Evolutionary conservation across 495 filamentous ascomycete species (phyloP), one percentile per base, ranked within the genome.

Genomic region (Aeminium ludgeri): DNA sequence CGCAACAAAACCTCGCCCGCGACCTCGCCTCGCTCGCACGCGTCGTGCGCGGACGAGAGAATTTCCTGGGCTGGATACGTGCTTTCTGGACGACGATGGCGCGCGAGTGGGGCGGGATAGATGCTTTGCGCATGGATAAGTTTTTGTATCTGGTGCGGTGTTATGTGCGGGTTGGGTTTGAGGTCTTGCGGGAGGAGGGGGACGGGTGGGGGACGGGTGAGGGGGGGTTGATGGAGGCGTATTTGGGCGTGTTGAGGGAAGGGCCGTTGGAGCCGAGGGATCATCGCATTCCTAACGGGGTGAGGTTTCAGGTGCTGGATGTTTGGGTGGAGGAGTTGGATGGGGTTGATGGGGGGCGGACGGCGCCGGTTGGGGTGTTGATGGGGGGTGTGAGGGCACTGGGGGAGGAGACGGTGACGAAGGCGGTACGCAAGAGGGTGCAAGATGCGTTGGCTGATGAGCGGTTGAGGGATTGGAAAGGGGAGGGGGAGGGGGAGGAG

Each of bases 41-140:
- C 38, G 62, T 73, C 12, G 68, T 93, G 25, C 74, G 74, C 18
- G 55, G 65, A 6, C 17, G 37, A 18, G 59, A 68, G 27, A 70
- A 67, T 39, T 72, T 78, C 52, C 63, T 85, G 6, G 65, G 65
- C 2, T 87, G 79, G 61, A 59, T 82, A 13, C 55, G 69, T 51
- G 82, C 78, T 18, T 96, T 94, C 67, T 99, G 86, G 85, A 72
- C 73, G 38, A 95, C 82, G 34, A 82, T 96, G 63, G 69, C 74
- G 31, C 65, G 75, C 33, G 81, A 94, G 55, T 96, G 81, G 78
- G 68, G 67, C 25, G 64, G 70, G 16, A 80, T 99, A 44, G 91
- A 95, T 58, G 76, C 78, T 18, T 57, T 91, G 43, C 46, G 55
- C 10, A 75, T 95, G 66, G 82, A 96, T 56, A 97, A 97, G 62